Evolutionary conservation across 495 filamentous ascomycete species (phyloP), one percentile per base, ranked within the genome.

Genomic region (Penicillium waksmanii): DNA sequence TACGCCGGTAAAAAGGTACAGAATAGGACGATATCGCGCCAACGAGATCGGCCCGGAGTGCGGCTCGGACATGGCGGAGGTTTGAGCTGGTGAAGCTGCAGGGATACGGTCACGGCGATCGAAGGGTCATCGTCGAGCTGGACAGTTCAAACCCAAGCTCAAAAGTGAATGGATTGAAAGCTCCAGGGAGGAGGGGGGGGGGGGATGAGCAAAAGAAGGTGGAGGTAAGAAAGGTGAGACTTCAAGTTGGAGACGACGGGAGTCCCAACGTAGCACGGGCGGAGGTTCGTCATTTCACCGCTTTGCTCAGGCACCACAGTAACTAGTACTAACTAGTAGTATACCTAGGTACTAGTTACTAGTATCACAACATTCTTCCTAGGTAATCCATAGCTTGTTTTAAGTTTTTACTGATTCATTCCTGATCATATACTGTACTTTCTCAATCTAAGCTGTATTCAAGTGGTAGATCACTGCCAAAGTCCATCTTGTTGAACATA

Each of bases 1-100:
- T 44, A 82, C 71, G 38, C 79, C 80, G 35, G 80, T 77, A 34
- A 82, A 68, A 31, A 82, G 71, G 67, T 82, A 78, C 21, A 83
- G 66, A 51, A 77, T 66, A 19, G 81, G 79, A 44, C 80, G 76
- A 59, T 84, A 81, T 57, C 80, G 77, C 51, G 76, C 51, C 35
- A 83, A 63, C 51, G 76, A 73, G 57, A 73, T 64, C 36, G 72
- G 66, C 58, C 70, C 68, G 25, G 74, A 60, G 52, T 66, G 69
- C 51, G 70, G 47, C 49, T 73, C 69, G 63, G 76, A 62, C 76
- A 79, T 79, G 36, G 63, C 66, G 65, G 59, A 65, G 51, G 56
- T 59, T 54, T 55, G 43, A 51, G 42, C 42, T 44, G 17, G 17
- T 13, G 36, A 62, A 66, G 66, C 68, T 68, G 58, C 52, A 36